Base-by-base conservation (phyloP, 768 basidiomycete genomes). In the Artomyces pyxidatus region DNA sequence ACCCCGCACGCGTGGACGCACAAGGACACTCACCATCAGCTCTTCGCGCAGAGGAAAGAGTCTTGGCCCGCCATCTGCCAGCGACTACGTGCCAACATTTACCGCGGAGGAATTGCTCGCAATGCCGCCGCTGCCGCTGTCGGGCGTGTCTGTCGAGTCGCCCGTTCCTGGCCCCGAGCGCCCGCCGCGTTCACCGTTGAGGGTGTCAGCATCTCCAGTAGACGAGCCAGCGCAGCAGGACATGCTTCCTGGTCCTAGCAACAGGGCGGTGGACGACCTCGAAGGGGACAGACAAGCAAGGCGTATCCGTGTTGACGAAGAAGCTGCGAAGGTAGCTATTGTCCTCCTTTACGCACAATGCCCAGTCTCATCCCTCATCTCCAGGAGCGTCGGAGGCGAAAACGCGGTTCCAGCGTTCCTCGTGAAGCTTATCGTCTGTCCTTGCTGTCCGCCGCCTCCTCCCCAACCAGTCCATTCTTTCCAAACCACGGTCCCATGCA, bases 1-100 rank as follows among this genome's bases (percentile, higher is more conserved):
- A 48, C 59, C 66, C 45, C 62, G 64, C 38, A 64, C 64, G 25
- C 54, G 60, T 45, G 54, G 61, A 14, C 59, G 65, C 39, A 35
- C 51, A 39, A 52, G 54, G 49, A 49, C 57, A 16, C 45, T 53
- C 44, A 59, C 63, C 7, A 50, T 59, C 47, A 60, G 53, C 35
- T 26, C 51, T 25, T 52, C 49, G 29, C 55, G 45, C 51, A 53
- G 62, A 41, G 61, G 58, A n/a, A 61, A 55, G 53, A 63, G 63
- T 48, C 19, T 42, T 8, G 59, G 54, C 14, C 50, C 57, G 42
- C 32, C 56, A 14, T 53, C 30, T 32, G 45, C 37, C 35, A 45
- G 32, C 42, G 52, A 51, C 17, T 45, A 55, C 42, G 54, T 30
- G 38, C 53, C 48, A 14, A 27, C 26, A 45, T 51, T 47, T 48